Base-by-base conservation (phyloP, 2,329 filamentous ascomycete species). In the Harringtonia aguacate region DNA sequence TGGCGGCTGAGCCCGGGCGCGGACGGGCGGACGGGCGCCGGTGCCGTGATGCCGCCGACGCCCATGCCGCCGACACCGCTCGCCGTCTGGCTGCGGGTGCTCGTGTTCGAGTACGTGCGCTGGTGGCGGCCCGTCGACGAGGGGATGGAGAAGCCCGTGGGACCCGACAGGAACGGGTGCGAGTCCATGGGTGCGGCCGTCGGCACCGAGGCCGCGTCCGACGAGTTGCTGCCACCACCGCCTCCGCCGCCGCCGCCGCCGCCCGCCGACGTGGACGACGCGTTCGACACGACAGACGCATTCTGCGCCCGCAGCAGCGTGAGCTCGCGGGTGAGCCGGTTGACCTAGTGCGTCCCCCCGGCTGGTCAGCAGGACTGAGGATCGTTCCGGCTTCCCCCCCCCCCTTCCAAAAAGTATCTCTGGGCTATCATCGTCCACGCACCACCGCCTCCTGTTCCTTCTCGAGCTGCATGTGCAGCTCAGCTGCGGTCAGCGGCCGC, bases 401-500 rank as follows among this genome's bases (percentile, higher is more conserved):
- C 10, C 24, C 24, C 24, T 27, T 6, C 10, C 10, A n/a, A n/a
- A n/a, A n/a, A n/a, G 7, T 27, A 10, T 27, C 24, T 27, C 24
- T 27, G n/a, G n/a, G n/a, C n/a, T n/a, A n/a, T n/a, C n/a, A n/a
- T n/a, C 24, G 10, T 27, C 10, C 24, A 66, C 79, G 51, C 72
- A 92, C 89, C 55, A 95, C 83, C 30, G 88, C 86, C 63, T 97
- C 90, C 56, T 97, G 89, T 59, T 97, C 90, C 62, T 94, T 92
- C 64, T 97, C 90, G 22, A 95, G 72, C 65, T 95, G 79, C 47
- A 85, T 72, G 61, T 95, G 88, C 48, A 97, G 72, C 61, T 97
- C 90, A 4, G 87, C 84, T 2, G 87, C 81, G 0, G 90, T 95
- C 60, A 95, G 67, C 4, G 89, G 89, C 30, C 86, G 77, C 7